Evolutionary conservation across 192 early-diverging fungal genomes (phyloP), one percentile per base, ranked within the genome.

Genomic region (Pilaira anomala): DNA sequence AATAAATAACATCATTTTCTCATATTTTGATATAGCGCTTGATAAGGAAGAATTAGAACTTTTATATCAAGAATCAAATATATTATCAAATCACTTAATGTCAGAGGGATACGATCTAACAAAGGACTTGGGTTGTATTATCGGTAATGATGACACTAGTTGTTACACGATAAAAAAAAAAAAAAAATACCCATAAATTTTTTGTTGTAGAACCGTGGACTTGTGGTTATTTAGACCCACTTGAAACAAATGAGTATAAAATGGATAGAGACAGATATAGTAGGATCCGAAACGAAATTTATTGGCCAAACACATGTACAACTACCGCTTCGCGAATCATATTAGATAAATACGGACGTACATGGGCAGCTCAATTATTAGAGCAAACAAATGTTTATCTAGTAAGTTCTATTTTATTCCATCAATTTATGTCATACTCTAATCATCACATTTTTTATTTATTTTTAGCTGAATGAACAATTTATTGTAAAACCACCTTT

Each of bases 401-500:
- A 26, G 68, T 76, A 48, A 56, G 41, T 2, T 39, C 21, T 2
- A 16, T 14, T 54, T 14, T 19, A 11, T 42, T 26, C 8, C 41
- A 33, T n/a, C n/a, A n/a, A n/a, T n/a, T n/a, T n/a, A n/a, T n/a
- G n/a, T 57, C 21, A 14, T 21, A 44, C 11, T 44, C 18, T 9
- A 46, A 46, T 3, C 3, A 11, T 22, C 14, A 29, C 8, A 2
- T 9, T 3, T 39, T 3, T 11, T 46, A 12, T 25, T 16, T 24
- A 16, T 40, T 3, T 18, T 0, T 30, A 76, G 74, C 44, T 76
- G 1, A 76, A 76, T 59, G 74, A 76, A 48, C 74, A 76, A 26
- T 76, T 67, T 63, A 76, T 76, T 26, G 51, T 76, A 12, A 76
- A 76, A 63, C 74, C 74, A 22, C 74, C 74, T 12, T 44, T 11